These are phyloP conservation scores for Podila horticola DNA, from an alignment of 192 early-diverging fungal species.

Conservation along the genomic window DNA sequence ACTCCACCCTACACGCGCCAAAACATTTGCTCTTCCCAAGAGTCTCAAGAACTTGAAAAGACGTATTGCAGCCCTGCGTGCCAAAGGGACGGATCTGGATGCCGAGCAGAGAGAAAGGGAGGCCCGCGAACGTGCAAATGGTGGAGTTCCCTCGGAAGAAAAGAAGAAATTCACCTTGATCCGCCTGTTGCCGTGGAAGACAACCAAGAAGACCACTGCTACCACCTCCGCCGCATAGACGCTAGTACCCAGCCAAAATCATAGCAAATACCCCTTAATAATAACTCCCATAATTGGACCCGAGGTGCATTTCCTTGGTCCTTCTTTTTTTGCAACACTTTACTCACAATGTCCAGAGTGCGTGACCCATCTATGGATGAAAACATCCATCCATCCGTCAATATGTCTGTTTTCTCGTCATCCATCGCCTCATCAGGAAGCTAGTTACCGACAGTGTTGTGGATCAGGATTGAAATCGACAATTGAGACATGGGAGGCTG, in stretches of 20 bases:
- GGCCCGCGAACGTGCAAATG: constrained; percentile 25
- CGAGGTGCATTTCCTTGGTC: not conserved
- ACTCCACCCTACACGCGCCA: constrained; percentile 46
- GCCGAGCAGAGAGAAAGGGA: constrained; percentile 43
- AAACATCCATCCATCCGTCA: constrained; percentile 12
- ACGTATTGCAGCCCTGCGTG: constrained; percentile 46
- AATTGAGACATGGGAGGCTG: too few species aligned
- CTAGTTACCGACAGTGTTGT: too few species aligned
- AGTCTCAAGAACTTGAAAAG: constrained; percentile 39
- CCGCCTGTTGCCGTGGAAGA: constrained; percentile 44
- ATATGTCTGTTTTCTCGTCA: not conserved
- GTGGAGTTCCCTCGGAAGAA: constrained; percentile 19
- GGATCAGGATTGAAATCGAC: too few species aligned
- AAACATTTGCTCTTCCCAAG: constrained; percentile 46
- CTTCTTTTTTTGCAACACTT: constrained; percentile 13
- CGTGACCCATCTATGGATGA: constrained; percentile 7
- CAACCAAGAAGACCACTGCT: constrained; percentile 18
- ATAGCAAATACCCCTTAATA: not conserved
- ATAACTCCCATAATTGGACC: not conserved
- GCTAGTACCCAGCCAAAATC: not conserved
- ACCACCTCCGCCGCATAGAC: not conserved
- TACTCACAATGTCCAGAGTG: constrained; percentile 40
- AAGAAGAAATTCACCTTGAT: constrained; percentile 51
- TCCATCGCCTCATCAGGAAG: constrained; percentile 8
- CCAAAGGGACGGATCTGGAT: constrained; percentile 49